Base-by-base conservation (phyloP, 768 basidiomycete genomes). In the Naganishia vishniacii region DNA sequence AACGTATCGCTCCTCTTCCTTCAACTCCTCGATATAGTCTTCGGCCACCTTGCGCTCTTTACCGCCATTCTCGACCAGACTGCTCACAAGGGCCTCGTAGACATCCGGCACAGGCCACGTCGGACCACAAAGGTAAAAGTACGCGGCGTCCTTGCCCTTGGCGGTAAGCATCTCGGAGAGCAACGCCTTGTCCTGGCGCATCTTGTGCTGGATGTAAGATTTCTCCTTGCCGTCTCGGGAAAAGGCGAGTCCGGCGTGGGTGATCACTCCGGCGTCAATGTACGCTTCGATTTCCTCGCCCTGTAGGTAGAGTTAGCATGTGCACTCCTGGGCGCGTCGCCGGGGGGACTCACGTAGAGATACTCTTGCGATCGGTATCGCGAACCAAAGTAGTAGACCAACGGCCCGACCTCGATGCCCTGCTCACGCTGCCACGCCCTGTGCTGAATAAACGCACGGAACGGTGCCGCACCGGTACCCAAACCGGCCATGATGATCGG, bases 81-180 rank as follows among this genome's bases (percentile, higher is more conserved):
- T 88, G 20, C 84, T 84, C 23, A 93, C 86, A 51, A 99, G 81
- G 0, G 95, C 89, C 77, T 94, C 88, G 72, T 89, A 94, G 5
- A 99, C 91, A 72, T 98, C 95, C 1, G 95, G 92, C 23, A 98
- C 94, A n/a, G 95, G 95, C 94, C 93, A 95, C 28, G 94, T 98
- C 40, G 94, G 95, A 28, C 94, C 94, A 76, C 95, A 97, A 47
- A 99, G 81, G 78, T 97, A 98, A 80, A 99, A 99, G 66, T 86
- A 83, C 15, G 76, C 75, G 26, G 73, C 71, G 45, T 74, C 68
- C n/a, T 18, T 25, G 18, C 70, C 78, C 46, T 62, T 85, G 81
- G 70, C 86, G 80, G 60, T 49, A 61, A 98, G 79, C 84, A 89
- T 85, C 67, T 83, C 79, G 47, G 85, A 86, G 26, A 99, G 83